Base-by-base conservation (phyloP, 1,284 basidiomycete genomes). In the Cryptococcus wingfieldii region DNA sequence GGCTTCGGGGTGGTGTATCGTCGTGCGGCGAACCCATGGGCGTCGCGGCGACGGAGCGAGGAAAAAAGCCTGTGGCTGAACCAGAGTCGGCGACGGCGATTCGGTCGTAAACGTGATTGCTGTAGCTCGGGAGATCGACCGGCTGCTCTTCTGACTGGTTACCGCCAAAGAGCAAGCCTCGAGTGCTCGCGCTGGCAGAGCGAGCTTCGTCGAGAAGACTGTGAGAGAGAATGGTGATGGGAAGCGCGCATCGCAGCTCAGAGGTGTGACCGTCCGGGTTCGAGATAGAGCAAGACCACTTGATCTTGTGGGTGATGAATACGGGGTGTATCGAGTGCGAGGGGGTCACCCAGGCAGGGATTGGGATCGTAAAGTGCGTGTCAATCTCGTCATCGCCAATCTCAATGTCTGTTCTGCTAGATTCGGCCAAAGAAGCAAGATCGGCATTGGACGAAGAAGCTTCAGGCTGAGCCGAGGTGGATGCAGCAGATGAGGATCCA, bases 211-310 rank as follows among this genome's bases (percentile, higher is more conserved):
- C 81, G 9, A 89, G 80, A 1, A 93, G 78, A 9, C 83, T 79
- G 57, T 82, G 68, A 62, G 92, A 86, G 25, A 96, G 85, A 42
- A 96, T 81, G 65, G 88, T 84, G 38, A 97, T 78, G 0, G 92
- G 93, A 1, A 96, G 81, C 0, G 91, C 92, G 72, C 92, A 96
- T 8, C 92, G 85, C 19, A 97, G 80, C 76, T 95, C 91, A 3
- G 90, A 93, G 1, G 86, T 86, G 70, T 93, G 90, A 0, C 89
- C 89, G 71, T 93, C 90, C n/a, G 81, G 80, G 69, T 94, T 95
- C 59, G 82, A 81, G 69, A 94, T 86, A 50, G 89, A 79, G 65
- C 79, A 78, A 13, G 75, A 77, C 80, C 80, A 81, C 64, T 81
- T 80, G 70, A 80, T 76, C 66, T 80, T 80, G 76, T 95, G 89